phyloP scores from a whole-genome alignment of 805 yeast genomes.

The Scheffersomyces coipomensis region DNA sequence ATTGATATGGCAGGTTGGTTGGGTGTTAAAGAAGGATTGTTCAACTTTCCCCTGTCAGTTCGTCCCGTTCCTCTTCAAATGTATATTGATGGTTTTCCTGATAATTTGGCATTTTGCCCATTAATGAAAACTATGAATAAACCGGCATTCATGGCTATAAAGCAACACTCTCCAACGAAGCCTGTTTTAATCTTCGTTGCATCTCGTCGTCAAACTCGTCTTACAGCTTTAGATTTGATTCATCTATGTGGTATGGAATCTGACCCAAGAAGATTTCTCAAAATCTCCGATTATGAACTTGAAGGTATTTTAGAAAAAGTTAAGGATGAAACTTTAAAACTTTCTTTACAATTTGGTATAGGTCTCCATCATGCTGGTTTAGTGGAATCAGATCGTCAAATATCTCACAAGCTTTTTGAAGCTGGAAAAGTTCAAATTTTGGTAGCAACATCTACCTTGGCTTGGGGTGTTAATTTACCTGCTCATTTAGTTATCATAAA shows the following conservation, averaged over 20 bases:
- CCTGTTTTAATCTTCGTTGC: slow-evolving; percentile 87
- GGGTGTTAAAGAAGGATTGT: slow-evolving; percentile 69
- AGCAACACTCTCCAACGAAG: slow-evolving; percentile 82
- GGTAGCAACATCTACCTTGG: slow-evolving; percentile 78
- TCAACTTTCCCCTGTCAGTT: slow-evolving; percentile 78
- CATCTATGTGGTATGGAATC: slow-evolving; percentile 79
- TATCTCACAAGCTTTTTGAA: slow-evolving; percentile 70
- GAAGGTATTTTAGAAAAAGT: slow-evolving; percentile 50
- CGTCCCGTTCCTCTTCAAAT: slow-evolving; percentile 84
- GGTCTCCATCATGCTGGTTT: slow-evolving; percentile 84
- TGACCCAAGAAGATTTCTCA: slow-evolving; percentile 68
- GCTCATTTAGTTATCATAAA: slow-evolving; percentile 77
- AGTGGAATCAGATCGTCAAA: slow-evolving; percentile 67
- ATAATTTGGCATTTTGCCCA: slow-evolving; percentile 76
- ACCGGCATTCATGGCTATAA: slow-evolving; percentile 90
- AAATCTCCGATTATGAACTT: slow-evolving; percentile 64
- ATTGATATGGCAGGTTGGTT: slow-evolving; percentile 86
- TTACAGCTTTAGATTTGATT: slow-evolving; percentile 76
- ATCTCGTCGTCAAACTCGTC: slow-evolving; percentile 77
- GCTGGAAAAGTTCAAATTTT: slow-evolving; percentile 68
- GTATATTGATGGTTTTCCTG: slow-evolving; percentile 87
- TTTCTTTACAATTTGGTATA: slow-evolving; percentile 76
- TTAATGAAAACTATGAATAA: slow-evolving; percentile 85
- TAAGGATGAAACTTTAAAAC: slow-evolving; percentile 77
- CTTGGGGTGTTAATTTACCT: slow-evolving; percentile 86